These are phyloP conservation scores for Lipomyces spencermartinsiae DNA, from an alignment of 805 yeast species.

Conservation along the genomic window DNA sequence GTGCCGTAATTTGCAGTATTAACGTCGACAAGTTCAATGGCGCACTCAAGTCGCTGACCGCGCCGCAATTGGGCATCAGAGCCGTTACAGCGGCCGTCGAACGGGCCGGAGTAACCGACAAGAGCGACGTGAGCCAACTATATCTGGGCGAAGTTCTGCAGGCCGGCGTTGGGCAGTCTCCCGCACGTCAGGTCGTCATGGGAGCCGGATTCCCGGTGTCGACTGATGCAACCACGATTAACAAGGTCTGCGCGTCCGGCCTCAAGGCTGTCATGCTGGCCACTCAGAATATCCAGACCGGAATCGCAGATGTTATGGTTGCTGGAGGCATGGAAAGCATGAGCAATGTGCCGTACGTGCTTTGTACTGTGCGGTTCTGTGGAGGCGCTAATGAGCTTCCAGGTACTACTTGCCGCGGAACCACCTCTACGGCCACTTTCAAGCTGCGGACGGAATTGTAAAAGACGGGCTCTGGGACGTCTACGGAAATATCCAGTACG, in stretches of 20 bases:
- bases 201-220: constrained; percentile 83
- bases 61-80: constrained; percentile 81
- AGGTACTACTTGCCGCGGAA: constrained; percentile 50
- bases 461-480: constrained; percentile 91
- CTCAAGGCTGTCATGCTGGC: constrained; percentile 88
- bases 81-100: constrained; percentile 86
- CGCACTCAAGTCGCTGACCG: constrained; percentile 67
- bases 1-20: not conserved
- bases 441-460: constrained; percentile 65
- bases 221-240: constrained; percentile 86
- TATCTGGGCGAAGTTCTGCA: constrained; percentile 90
- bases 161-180: constrained; percentile 95
- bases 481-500: constrained; percentile 61
- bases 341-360: constrained; percentile 80
- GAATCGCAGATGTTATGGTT: constrained; percentile 88
- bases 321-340: constrained; percentile 98
- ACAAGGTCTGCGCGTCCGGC: constrained; percentile 98
- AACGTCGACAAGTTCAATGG: constrained; percentile 66
- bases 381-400: constrained; percentile 41
- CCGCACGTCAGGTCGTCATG: constrained; percentile 98
- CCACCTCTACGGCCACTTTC: constrained; percentile 57
- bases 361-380: not conserved
- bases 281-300: constrained; percentile 86
- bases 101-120: constrained; percentile 61
- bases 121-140: constrained; percentile 73